Conservation (phyloP, 2,329 filamentous ascomycete genomes). For the Ophiostoma australiae region DNA sequence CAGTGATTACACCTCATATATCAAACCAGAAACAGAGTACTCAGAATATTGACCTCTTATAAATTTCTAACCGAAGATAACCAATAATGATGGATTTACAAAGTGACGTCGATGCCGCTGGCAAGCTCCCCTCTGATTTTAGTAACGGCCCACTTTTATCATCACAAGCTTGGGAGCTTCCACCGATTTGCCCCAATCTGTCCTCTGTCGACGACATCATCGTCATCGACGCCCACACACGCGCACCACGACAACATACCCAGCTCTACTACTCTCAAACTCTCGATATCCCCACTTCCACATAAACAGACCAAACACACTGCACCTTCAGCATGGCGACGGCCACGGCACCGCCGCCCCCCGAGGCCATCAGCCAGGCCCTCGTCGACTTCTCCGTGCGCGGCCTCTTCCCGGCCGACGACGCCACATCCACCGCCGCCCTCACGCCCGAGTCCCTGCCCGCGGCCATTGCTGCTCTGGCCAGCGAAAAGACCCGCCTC, state of each 20-base stretch:
- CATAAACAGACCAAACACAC: not conserved
- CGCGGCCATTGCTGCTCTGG: slow-evolving; percentile 40
- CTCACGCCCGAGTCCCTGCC: slow-evolving; percentile 38
- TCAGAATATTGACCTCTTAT: not conserved
- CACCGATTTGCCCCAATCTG: slow-evolving; percentile 7
- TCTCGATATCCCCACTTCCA: not conserved
- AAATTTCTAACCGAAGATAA: not conserved
- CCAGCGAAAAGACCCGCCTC: slow-evolving; percentile 41
- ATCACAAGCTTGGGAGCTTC: slow-evolving; percentile 10
- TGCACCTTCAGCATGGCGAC: not conserved
- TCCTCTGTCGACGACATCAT: slow-evolving; percentile 3
- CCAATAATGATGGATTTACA: not conserved
- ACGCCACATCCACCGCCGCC: slow-evolving; percentile 39
- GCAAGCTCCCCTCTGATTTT: not conserved
- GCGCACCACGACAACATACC: not conserved
- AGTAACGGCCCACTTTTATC: not conserved
- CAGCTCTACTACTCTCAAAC: not conserved
- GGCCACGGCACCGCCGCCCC: not conserved
- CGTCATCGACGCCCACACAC: slow-evolving; percentile 4
- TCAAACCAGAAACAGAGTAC: too few relatives aligned
- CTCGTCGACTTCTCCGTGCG: slow-evolving; percentile 58
- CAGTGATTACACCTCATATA: too few relatives aligned
- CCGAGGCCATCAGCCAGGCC: slow-evolving; percentile 44
- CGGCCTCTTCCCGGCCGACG: slow-evolving; percentile 44
- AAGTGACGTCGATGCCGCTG: not conserved